Percentiles rank a stretch among this genome's conserved stretches.
Conservation (phyloP, 2,329 filamentous ascomycete genomes). For the Fusarium miscanthi region DNA sequence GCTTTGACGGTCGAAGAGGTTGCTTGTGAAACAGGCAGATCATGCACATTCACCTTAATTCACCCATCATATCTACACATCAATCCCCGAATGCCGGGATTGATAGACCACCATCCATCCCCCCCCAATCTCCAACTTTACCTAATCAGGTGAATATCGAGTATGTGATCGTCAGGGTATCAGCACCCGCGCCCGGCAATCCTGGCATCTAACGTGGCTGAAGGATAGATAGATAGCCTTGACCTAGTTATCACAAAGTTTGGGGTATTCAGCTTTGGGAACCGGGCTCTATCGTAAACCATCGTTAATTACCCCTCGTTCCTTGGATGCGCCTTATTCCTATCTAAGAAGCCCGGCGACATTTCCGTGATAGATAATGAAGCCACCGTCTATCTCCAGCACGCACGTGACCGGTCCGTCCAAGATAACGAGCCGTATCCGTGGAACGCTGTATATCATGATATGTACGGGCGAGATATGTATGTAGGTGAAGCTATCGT, state of each 20-base stretch:
- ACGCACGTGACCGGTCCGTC: slow-evolving; percentile 20
- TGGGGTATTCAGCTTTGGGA: not conserved
- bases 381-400: not conserved
- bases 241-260: not conserved
- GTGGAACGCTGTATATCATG: not conserved
- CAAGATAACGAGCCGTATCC: not conserved
- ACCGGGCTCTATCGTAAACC: not conserved
- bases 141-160: slow-evolving; percentile 28
- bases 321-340: slow-evolving; percentile 10
- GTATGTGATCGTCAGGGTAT: slow-evolving; percentile 32
- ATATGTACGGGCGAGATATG: not conserved
- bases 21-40: slow-evolving; percentile 17
- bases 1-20: not conserved
- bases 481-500: not conserved
- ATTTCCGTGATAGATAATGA: slow-evolving; percentile 1
- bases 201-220: slow-evolving; percentile 1
- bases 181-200: not conserved
- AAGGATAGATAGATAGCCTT: not conserved
- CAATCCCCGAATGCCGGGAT: slow-evolving; percentile 10
- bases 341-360: slow-evolving; percentile 32
- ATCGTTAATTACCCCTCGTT: not conserved
- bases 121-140: slow-evolving; percentile 8
- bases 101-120: not conserved
- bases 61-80: not conserved
- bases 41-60: slow-evolving; percentile 5